Evolutionary conservation across 805 yeast genomes (phyloP).

Genomic region (Myxozyma monticola): DNA sequence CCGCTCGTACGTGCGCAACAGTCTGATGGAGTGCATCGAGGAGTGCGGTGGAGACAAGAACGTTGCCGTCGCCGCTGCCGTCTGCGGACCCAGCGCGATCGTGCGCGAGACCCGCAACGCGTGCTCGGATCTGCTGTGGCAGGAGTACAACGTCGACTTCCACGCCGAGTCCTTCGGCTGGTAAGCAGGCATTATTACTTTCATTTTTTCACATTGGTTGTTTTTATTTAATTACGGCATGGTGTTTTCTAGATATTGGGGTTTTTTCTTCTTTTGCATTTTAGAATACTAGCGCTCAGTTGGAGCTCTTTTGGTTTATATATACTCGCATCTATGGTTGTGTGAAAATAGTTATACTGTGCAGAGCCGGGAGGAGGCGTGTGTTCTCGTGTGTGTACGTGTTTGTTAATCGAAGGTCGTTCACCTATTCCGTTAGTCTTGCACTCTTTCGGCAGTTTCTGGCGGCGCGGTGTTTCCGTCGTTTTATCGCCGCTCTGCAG

Average conservation of each 20-base stretch:
- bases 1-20: slow-evolving; percentile 25
- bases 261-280: neutral
- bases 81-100: slow-evolving; percentile 37
- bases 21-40: slow-evolving; percentile 21
- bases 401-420: too few species aligned
- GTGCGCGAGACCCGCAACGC: slow-evolving; percentile 35
- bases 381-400: too few species aligned
- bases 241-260: slow-evolving; percentile 9
- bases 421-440: too few species aligned
- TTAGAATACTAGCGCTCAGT: too few species aligned
- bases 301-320: neutral
- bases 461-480: too few species aligned
- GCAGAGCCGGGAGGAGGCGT: too few species aligned
- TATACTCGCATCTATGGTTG: slow-evolving; percentile 1
- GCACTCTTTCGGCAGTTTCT: too few species aligned
- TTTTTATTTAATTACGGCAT: slow-evolving; percentile 6
- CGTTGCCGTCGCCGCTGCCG: slow-evolving; percentile 32
- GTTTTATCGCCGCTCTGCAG: too few species aligned
- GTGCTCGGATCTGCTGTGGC: slow-evolving; percentile 32
- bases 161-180: slow-evolving; percentile 39
- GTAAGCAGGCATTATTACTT: slow-evolving; percentile 22
- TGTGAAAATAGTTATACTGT: too few species aligned
- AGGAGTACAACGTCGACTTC: slow-evolving; percentile 33
- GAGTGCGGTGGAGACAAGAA: slow-evolving; percentile 24
- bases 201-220: neutral